Evolutionary conservation across 2,329 filamentous ascomycete genomes (phyloP).

Genomic region (Tolypocladium nubicola): DNA sequence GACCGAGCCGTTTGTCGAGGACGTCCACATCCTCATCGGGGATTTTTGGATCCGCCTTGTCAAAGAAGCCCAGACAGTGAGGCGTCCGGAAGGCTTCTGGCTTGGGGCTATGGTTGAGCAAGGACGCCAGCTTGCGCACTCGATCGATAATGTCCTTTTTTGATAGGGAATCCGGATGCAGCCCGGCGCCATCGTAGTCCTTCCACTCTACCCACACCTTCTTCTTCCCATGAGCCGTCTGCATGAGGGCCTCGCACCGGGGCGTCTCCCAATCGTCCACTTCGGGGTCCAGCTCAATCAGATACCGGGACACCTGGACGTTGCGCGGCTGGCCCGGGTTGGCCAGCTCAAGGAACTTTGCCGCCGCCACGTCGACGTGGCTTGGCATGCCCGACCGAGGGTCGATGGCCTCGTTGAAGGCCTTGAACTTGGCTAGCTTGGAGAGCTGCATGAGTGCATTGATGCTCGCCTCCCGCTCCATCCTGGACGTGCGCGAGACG

Average conservation of each 20-base stretch:
- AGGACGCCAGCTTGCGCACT: constrained; percentile 34
- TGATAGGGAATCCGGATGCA: constrained; percentile 24
- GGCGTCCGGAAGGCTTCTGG: constrained; percentile 38
- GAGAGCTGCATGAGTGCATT: constrained; percentile 29
- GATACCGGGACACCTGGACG: constrained; percentile 22
- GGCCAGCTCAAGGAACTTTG: constrained; percentile 27
- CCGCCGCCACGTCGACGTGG: constrained; percentile 23
- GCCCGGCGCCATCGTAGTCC: constrained; percentile 29
- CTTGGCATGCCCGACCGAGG: constrained; percentile 16
- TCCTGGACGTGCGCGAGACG: constrained; percentile 19
- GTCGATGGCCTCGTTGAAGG: constrained; percentile 37
- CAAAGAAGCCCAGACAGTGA: constrained; percentile 39
- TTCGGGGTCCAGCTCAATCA: constrained; percentile 20
- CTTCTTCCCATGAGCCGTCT: constrained; percentile 20
- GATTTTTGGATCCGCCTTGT: constrained; percentile 26
- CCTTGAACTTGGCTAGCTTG: constrained; percentile 38
- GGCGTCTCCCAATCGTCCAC: constrained; percentile 21
- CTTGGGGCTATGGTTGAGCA: constrained; percentile 36
- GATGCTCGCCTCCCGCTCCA: constrained; percentile 26
- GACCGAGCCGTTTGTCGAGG: constrained; percentile 34
- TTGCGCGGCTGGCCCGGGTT: constrained; percentile 19
- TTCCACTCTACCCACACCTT: constrained; percentile 42
- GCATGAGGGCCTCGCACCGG: constrained; percentile 29
- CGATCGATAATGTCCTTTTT: constrained; percentile 31
- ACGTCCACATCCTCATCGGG: constrained; percentile 28